Percentiles rank a stretch among this genome's conserved stretches.
Conservation (phyloP, 345 rosid genomes). For the Aegle marmelos region DNA sequence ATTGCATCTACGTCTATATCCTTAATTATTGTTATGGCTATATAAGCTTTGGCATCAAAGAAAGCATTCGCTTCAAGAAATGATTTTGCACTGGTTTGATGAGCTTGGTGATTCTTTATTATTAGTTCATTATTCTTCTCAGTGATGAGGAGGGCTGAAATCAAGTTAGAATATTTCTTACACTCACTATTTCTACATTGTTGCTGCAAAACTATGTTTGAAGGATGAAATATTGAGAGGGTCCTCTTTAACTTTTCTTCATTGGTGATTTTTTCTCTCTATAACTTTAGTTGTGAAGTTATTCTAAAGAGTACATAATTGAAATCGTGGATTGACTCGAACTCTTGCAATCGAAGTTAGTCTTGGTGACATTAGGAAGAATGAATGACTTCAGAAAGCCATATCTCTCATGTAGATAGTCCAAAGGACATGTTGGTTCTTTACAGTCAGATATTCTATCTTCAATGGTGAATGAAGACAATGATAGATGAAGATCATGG, state of each 20-base stretch:
- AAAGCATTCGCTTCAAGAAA: too few relatives aligned
- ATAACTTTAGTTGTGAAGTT: background rate
- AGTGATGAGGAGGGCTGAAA: background rate
- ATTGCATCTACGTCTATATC: too few relatives aligned
- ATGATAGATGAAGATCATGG: background rate
- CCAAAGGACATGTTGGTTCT: background rate
- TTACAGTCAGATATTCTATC: background rate
- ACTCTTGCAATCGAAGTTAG: too few relatives aligned
- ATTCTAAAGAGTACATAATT: too few relatives aligned
- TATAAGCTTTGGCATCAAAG: too few relatives aligned
- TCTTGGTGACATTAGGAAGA: too few relatives aligned
- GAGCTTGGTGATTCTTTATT: background rate
- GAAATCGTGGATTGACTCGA: too few relatives aligned
- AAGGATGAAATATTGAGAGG: background rate
- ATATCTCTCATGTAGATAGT: background rate
- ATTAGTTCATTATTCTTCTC: background rate
- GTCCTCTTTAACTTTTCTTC: background rate
- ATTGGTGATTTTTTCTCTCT: too few relatives aligned
- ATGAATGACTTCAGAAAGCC: background rate
- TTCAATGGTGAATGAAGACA: background rate
- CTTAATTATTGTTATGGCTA: too few relatives aligned
- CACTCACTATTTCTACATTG: background rate
- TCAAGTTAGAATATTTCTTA: background rate
- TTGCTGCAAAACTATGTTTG: background rate
- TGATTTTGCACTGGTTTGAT: background rate